Base-by-base conservation (phyloP, 2,329 filamentous ascomycete species). In the Dryadomyces quercivorus region DNA sequence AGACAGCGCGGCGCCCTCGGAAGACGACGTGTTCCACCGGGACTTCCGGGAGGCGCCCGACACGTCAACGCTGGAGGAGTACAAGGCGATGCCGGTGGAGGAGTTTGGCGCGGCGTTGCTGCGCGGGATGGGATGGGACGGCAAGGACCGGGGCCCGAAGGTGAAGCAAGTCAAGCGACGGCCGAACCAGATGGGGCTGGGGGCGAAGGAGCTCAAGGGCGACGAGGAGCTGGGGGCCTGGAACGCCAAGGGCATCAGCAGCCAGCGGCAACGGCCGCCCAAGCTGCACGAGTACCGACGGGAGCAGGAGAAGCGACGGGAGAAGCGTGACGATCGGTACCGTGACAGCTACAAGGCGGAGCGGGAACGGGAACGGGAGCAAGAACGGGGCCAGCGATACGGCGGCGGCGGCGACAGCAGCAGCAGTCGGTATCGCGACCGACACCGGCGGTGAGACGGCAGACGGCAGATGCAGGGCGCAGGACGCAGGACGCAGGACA, bases 101-200 rank as follows among this genome's bases (percentile, higher is more conserved):
- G 90, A 96, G 62, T 98, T 97, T 60, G 93, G 93, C 8, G 86
- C 90, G 18, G 90, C 91, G 0, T 75, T 97, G 59, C 76, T 98
- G 40, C 82, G 91, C 36, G 90, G 91, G 10, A 96, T 97, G 87
- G 93, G 93, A 9, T 96, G 92, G 91, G 90, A 96, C 73, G 85
- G 70, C 67, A 78, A 82, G 54, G 72, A 76, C 58, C 70, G 74
- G 49, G 76, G 75, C 2, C 67, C 73, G 3, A 86, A 86, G 60
- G 75, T 82, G 40, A 84, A 81, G 58, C 72, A 82, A 18, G 75
- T 83, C 15, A 84, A 86, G 64, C 77, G 83, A 52, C 80, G 91
- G 51, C 85, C 89, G 16, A 89, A 89, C 56, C 77, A 94, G 55
- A 74, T 97, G 10, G 93, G 93, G 0, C 84, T 97, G 8, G 93